These are phyloP conservation scores for Caryopteris hybrid DNA, from an alignment of 305 asterid genomes.

Conservation along the genomic window DNA sequence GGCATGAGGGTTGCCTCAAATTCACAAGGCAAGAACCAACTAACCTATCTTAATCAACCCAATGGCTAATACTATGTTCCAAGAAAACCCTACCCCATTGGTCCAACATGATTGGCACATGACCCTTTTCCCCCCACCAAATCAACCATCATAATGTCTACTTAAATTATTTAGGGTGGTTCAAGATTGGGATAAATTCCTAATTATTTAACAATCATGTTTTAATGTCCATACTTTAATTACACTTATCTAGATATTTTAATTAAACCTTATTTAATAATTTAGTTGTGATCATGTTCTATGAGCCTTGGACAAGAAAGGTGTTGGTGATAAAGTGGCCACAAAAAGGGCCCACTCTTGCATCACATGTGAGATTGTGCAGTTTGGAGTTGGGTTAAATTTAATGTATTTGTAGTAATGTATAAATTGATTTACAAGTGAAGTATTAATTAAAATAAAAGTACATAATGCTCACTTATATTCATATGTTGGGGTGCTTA, in stretches of 20 bases:
- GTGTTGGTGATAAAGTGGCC: slow-evolving; percentile 6
- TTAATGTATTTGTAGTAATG: background rate
- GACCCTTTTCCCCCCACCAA: slow-evolving; percentile 29
- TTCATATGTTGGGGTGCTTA: too few species aligned
- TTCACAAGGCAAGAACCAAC: slow-evolving; percentile 37
- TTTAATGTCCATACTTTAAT: background rate
- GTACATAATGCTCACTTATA: too few species aligned
- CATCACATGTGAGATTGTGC: slow-evolving; percentile 21
- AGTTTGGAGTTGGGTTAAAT: background rate
- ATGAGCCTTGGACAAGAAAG: slow-evolving; percentile 18
- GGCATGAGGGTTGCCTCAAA: slow-evolving; percentile 54
- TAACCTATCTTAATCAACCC: slow-evolving; percentile 40
- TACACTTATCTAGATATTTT: too few species aligned
- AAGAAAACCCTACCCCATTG: slow-evolving; percentile 37
- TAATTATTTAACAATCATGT: slow-evolving; percentile 10
- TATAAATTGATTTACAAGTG: background rate
- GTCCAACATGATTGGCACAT: slow-evolving; percentile 34
- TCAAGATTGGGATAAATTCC: slow-evolving; percentile 23
- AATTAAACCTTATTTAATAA: too few species aligned
- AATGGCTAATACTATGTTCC: slow-evolving; percentile 44
- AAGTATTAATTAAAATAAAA: too few species aligned
- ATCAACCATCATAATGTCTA: slow-evolving; percentile 36
- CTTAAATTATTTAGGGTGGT: slow-evolving; percentile 8
- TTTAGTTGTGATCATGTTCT: slow-evolving; percentile 2
- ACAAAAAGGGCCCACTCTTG: slow-evolving; percentile 10